Conservation (phyloP, 2,329 filamentous ascomycete species). For the Cercospora zeina region DNA sequence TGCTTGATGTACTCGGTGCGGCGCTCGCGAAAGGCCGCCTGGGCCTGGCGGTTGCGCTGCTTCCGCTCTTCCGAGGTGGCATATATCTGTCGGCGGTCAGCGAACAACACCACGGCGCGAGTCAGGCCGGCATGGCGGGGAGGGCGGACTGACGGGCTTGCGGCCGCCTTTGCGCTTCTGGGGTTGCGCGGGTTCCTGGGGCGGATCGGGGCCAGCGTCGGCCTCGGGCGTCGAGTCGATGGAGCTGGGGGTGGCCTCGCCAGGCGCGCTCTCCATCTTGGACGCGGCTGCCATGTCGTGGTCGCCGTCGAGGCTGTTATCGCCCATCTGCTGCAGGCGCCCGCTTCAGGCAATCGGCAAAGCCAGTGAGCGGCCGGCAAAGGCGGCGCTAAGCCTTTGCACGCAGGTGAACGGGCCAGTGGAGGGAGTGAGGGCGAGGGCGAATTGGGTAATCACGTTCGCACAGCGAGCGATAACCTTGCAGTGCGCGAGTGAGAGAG, state of each 20-base stretch:
- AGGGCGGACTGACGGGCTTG: conserved; percentile 73
- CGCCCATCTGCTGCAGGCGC: conserved; percentile 55
- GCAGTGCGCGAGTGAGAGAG: conserved; percentile 28
- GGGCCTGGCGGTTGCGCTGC: conserved; percentile 93
- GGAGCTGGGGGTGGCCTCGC: conserved; percentile 50
- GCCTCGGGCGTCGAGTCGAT: conserved; percentile 53
- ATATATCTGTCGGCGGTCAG: conserved; percentile 70
- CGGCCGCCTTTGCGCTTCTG: conserved; percentile 97
- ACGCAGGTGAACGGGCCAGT: conserved; percentile 29
- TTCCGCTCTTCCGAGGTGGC: conserved; percentile 98
- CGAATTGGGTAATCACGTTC: conserved; percentile 37
- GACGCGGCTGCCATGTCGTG: conserved; percentile 48
- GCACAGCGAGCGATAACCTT: conserved; percentile 45
- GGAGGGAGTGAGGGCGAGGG: conserved; percentile 2
- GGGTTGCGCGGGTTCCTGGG: conserved; percentile 47
- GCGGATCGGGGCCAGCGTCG: conserved; percentile 46
- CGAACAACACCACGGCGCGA: conserved; percentile 16
- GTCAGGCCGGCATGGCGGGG: conserved; percentile 12
- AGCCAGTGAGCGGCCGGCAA: conserved; percentile 34
- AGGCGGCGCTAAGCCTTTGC: conserved; percentile 39
- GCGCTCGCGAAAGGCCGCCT: conserved; percentile 94
- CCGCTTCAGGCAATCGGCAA: conserved; percentile 38
- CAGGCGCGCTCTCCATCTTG: conserved; percentile 47
- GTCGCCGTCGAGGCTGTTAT: conserved; percentile 44
- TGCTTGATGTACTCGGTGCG: conserved; percentile 99